Base-by-base conservation (phyloP, 768 basidiomycete genomes). In the Mycena haematopus region DNA sequence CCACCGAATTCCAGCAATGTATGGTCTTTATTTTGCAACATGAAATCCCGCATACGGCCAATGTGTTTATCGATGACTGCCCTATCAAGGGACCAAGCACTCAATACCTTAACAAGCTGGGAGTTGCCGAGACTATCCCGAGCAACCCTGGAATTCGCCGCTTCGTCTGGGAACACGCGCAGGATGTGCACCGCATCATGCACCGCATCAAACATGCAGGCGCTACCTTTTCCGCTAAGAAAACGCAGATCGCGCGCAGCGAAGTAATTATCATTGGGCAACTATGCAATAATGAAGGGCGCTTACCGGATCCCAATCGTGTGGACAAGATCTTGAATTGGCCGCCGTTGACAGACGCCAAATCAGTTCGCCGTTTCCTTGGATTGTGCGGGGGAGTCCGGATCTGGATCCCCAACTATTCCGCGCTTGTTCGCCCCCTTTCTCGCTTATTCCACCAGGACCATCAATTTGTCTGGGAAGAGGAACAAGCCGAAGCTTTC, bases 91-190 rank as follows among this genome's bases (percentile, higher is more conserved):
- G 78, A 19, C 79, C 75, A 0, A 29, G 42, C 2, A 72, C 78
- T 0, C 52, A 58, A 2, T 81, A 82, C 44, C 71, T 60, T 1
- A 19, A 62, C 0, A 2, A 25, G 0, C 10, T 52, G 13, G 74
- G 75, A 9, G 58, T 71, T 0, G 75, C 56, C 7, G 29, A 76
- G 45, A 46, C 44, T 0, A 8, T 76, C 1, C 6, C 33, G 0
- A 66, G 72, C 36, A 77, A 77, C 51, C 60, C 71, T 0, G 71
- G 70, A 5, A 74, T 77, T 19, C 63, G 68, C 0, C 51, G 67
- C 0, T 84, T 83, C 49, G 69, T 82, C 0, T 81, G 75, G 73
- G 76, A 82, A 52, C 76, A 81, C 51, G 61, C 72, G 0, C 10
- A 55, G 2, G 68, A 75, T 27, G 58, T 80, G 7, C 71, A 82